A percentile compares a stretch with the other conserved stretches of the same genome.
Evolutionary conservation across 768 basidiomycete genomes (phyloP).

Genomic region (Tubosaeta sp.): DNA sequence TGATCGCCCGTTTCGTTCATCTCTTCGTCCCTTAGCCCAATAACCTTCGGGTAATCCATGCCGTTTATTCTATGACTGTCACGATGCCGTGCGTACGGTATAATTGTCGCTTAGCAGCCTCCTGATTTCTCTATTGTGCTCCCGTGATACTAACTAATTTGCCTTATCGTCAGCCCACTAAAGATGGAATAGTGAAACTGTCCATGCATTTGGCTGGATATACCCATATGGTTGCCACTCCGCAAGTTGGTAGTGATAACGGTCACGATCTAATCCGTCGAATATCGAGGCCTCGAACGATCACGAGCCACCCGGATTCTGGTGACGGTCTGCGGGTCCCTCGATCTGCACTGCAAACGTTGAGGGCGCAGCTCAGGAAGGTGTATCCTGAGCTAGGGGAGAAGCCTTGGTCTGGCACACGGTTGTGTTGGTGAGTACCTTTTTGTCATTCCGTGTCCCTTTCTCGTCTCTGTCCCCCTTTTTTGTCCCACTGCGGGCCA

Average conservation of each 20-base stretch:
- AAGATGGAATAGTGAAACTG: constrained; percentile 67
- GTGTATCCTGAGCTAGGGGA: constrained; percentile 77
- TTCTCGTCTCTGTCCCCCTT: not conserved
- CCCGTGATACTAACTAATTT: constrained; percentile 1
- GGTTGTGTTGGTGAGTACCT: constrained; percentile 78
- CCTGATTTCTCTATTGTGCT: not conserved
- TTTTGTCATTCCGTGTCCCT: not conserved
- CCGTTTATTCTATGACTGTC: not conserved
- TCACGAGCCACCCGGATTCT: constrained; percentile 51
- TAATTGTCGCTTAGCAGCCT: not conserved
- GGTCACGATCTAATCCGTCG: constrained; percentile 11
- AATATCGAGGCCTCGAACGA: constrained; percentile 77
- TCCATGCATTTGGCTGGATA: constrained; percentile 76
- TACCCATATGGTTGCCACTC: constrained; percentile 35
- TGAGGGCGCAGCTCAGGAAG: constrained; percentile 49
- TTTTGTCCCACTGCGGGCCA: not conserved
- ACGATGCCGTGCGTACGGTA: not conserved
- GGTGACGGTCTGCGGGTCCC: constrained; percentile 64
- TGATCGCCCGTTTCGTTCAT: not conserved
- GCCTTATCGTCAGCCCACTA: constrained; percentile 51
- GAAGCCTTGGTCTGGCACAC: constrained; percentile 65
- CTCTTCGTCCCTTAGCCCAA: not conserved
- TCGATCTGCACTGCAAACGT: constrained; percentile 39
- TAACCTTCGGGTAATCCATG: not conserved
- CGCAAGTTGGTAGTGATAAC: constrained; percentile 1